These are phyloP conservation scores for Trypanosoma avium DNA, from an alignment of 208 protist species.

Conservation along the genomic window DNA sequence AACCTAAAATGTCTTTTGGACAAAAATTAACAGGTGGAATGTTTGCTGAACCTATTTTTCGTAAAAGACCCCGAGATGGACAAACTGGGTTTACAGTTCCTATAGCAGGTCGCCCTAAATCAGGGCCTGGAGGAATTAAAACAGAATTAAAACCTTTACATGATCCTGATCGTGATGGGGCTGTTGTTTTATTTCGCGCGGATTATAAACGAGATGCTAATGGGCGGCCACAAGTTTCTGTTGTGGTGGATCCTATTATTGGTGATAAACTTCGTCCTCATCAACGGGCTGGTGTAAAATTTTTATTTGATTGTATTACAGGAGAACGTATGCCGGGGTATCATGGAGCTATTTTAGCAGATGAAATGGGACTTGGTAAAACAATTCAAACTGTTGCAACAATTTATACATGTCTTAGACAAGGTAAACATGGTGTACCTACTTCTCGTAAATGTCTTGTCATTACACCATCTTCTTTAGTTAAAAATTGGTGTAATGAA, in stretches of 20 bases:
- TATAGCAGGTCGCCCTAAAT: conserved; percentile 68
- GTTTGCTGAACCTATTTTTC: conserved; percentile 64
- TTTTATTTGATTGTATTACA: conserved; percentile 93
- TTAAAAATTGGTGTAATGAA: conserved; percentile 93
- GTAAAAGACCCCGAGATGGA: conserved; percentile 65
- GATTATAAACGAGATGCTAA: conserved; percentile 88
- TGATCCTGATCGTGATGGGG: conserved; percentile 70
- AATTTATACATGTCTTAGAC: conserved; percentile 84
- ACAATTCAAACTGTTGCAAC: conserved; percentile 96
- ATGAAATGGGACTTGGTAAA: conserved; percentile 98
- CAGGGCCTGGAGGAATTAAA: conserved; percentile 57
- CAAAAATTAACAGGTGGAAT: conserved; percentile 33
- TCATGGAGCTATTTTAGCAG: conserved; percentile 89
- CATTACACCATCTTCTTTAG: conserved; percentile 88
- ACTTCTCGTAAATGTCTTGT: conserved; percentile 91
- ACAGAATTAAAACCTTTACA: conserved; percentile 72
- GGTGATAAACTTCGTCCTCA: conserved; percentile 91
- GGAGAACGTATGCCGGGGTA: conserved; percentile 87
- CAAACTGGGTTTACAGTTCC: conserved; percentile 79
- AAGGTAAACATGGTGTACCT: conserved; percentile 87
- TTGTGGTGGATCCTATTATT: conserved; percentile 92
- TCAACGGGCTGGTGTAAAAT: conserved; percentile 88
- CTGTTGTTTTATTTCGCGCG: conserved; percentile 88
- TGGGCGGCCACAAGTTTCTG: conserved; percentile 79
- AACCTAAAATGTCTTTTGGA: conserved; percentile 80